A percentile compares a stretch with the other conserved stretches of the same genome.
Conservation (phyloP, 2,329 filamentous ascomycete genomes). For the Ceratocystiopsis sp. region DNA sequence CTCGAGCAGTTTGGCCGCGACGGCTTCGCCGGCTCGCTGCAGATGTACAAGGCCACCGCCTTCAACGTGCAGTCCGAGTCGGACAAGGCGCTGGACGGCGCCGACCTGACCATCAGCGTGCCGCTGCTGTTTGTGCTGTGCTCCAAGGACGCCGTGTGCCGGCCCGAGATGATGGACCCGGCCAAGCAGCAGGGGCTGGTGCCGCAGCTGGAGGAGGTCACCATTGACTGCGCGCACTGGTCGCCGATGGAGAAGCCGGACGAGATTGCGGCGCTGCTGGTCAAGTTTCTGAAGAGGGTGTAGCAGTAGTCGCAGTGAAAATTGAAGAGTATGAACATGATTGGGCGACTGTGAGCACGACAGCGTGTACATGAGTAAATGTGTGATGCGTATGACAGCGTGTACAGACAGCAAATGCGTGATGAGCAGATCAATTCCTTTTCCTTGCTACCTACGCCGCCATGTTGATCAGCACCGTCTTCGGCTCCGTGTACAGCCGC, state of each 20-base stretch:
- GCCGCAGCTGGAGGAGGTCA: conserved; percentile 11
- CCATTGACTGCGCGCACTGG: conserved; percentile 16
- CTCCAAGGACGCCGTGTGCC: conserved; percentile 13
- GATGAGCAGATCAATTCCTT: background rate
- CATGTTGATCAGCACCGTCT: conserved; percentile 29
- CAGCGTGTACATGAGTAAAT: background rate
- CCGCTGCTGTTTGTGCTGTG: conserved; percentile 15
- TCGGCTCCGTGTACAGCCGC: conserved; percentile 28
- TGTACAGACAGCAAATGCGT: background rate
- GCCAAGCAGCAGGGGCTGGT: conserved; percentile 11
- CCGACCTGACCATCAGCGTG: conserved; percentile 10
- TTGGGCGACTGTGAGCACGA: too few species aligned
- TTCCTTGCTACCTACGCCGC: background rate
- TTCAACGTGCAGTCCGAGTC: conserved; percentile 10
- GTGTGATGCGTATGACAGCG: background rate
- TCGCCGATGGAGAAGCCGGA: conserved; percentile 14
- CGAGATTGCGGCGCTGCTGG: conserved; percentile 9
- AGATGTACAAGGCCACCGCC: conserved; percentile 14
- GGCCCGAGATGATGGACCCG: conserved; percentile 6
- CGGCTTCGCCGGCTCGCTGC: conserved; percentile 14
- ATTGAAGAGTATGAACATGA: too few species aligned
- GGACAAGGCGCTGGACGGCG: conserved; percentile 8
- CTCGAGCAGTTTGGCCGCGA: conserved; percentile 12
- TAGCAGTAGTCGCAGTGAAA: too few species aligned
- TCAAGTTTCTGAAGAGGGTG: background rate